Evolutionary conservation across 768 basidiomycete genomes (phyloP), one percentile per base, ranked within the genome.

Genomic region (Goffeauzyma gilvescens): DNA sequence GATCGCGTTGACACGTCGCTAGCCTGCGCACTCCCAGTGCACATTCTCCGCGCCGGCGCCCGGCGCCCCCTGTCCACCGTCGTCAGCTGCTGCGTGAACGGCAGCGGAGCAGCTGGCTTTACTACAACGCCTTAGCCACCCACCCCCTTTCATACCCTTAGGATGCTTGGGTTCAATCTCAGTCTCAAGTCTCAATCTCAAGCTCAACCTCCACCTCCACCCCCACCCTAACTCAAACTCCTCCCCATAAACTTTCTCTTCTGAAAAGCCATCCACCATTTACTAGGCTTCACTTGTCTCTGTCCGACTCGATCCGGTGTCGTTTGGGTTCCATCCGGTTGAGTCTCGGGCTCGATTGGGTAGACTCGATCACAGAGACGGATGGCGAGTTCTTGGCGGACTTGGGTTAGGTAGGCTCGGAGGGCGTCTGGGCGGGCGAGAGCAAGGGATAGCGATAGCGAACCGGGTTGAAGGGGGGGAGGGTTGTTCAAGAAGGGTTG

Each of bases 201-300:
- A n/a, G n/a, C n/a, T n/a, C n/a, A n/a, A n/a, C n/a, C n/a, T n/a
- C n/a, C n/a, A n/a, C n/a, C n/a, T n/a, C n/a, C n/a, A n/a, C n/a
- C n/a, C n/a, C n/a, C n/a, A n/a, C n/a, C n/a, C n/a, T n/a, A n/a
- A 30, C 40, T 41, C 40, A 41, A 23, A 23, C 40, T 41, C 40
- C 31, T 41, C 7, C 40, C 40, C 40, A 41, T 41, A 13, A 41
- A 60, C 59, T 65, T 75, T 59, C 89, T 74, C 74, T 93, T 95
- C 66, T 89, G 86, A 76, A 96, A 98, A 17, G 83, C 81, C 85
- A 95, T 90, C 93, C 93, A 98, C 93, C 93, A 98, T 65, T 98
- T 98, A 71, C 81, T 93, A 5, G 93, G 89, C 62, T 83, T 89
- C 45, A 79, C 79, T 3, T 56, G 55, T 32, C 61, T 50, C 51